Conservation (phyloP, 2,329 filamentous ascomycete species). For the Aspergillus fischeri region DNA sequence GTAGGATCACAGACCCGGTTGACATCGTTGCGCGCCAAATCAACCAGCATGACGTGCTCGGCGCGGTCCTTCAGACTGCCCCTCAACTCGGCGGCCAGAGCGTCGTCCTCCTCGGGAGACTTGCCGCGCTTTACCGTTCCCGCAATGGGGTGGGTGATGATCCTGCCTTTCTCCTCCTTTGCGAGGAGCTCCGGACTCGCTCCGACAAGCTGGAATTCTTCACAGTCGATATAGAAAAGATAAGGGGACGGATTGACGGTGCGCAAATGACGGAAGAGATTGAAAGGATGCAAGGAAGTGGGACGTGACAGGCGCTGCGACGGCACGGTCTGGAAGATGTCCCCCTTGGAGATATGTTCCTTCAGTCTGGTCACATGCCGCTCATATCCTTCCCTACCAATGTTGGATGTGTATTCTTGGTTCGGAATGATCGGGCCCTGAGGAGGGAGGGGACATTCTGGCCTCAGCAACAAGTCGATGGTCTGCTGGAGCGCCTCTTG, state of each 20-base stretch:
- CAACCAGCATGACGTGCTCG: conserved; percentile 96
- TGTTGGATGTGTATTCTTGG: conserved; percentile 84
- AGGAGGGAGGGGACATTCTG: conserved; percentile 70
- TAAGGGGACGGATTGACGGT: conserved; percentile 98
- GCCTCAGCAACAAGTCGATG: conserved; percentile 67
- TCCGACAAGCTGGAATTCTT: conserved; percentile 89
- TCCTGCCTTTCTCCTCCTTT: conserved; percentile 78
- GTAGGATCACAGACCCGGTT: conserved; percentile 91
- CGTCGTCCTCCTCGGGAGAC: conserved; percentile 74
- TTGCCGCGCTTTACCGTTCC: conserved; percentile 87
- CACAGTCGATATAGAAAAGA: conserved; percentile 91
- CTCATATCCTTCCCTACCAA: conserved; percentile 85
- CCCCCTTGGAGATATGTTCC: conserved; percentile 82
- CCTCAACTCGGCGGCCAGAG: conserved; percentile 70
- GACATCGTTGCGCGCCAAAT: conserved; percentile 92
- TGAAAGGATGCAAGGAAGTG: conserved; percentile 91
- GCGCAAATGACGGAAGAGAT: conserved; percentile 91
- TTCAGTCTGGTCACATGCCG: conserved; percentile 81
- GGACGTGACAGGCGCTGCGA: conserved; percentile 89
- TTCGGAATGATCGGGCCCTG: conserved; percentile 69
- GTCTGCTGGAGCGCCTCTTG: conserved; percentile 61
- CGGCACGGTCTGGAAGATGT: conserved; percentile 97
- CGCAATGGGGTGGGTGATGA: conserved; percentile 96
- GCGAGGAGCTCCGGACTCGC: conserved; percentile 93
- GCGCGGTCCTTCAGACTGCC: conserved; percentile 85